A percentile compares a stretch with the other conserved stretches of the same genome.
These are phyloP conservation scores for Actinomortierella wolfii DNA, from an alignment of 371 early-diverging fungal genomes.

Conservation along the genomic window DNA sequence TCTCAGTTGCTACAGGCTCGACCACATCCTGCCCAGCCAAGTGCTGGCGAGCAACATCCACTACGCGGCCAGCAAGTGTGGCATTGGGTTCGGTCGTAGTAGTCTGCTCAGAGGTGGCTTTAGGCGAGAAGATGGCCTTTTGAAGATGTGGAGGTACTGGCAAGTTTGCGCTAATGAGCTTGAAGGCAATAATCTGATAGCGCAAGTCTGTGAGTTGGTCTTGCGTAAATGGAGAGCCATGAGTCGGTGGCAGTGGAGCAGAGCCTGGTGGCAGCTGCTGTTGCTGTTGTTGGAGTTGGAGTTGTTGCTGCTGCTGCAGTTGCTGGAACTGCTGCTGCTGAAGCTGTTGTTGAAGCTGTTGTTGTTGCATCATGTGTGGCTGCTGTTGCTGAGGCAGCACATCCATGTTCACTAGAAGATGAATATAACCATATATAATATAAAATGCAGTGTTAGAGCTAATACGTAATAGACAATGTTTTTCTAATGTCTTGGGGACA, in stretches of 20 bases:
- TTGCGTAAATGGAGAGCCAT: constrained; percentile 54
- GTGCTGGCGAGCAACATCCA: constrained; percentile 42
- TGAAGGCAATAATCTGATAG: constrained; percentile 83
- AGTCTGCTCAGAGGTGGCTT: constrained; percentile 42
- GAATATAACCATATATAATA: no score
- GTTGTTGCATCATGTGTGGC: constrained; percentile 41
- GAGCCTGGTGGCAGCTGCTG: constrained; percentile 37
- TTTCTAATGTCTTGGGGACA: background rate
- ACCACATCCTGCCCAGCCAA: constrained; percentile 27
- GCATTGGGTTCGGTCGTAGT: constrained; percentile 41
- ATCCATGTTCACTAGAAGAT: constrained; percentile 17
- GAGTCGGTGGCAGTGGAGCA: constrained; percentile 32
- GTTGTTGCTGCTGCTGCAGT: constrained; percentile 25
- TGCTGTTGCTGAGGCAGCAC: constrained; percentile 18
- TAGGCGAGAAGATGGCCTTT: constrained; percentile 68
- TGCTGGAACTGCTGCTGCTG: constrained; percentile 28
- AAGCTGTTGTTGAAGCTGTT: constrained; percentile 38
- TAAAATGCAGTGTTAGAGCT: no score
- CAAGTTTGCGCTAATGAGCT: constrained; percentile 79
- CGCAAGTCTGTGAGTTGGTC: constrained; percentile 73
- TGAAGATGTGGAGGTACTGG: constrained; percentile 76
- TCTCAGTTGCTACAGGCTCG: constrained; percentile 1
- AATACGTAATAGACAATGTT: background rate
- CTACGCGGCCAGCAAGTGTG: constrained; percentile 39
- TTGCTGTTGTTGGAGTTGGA: constrained; percentile 35